phyloP scores from a whole-genome alignment of 2,329 filamentous ascomycete species.

The Pestalotiopsis sp. region DNA sequence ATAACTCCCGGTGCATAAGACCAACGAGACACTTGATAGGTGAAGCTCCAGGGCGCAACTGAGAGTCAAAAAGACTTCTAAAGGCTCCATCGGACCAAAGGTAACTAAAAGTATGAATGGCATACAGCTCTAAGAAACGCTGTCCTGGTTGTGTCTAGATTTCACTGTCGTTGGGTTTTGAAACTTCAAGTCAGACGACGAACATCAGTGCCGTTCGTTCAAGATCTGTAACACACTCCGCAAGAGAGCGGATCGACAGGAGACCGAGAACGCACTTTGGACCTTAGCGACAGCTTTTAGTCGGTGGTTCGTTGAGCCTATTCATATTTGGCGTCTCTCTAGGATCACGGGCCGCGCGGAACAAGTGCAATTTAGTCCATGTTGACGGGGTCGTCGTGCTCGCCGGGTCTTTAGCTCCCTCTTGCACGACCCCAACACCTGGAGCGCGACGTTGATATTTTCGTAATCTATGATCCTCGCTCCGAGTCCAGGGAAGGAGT shows the following conservation, averaged over 20 bases:
- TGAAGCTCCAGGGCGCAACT: background rate
- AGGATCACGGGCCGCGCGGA: constrained; percentile 1
- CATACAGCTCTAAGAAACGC: too few species aligned
- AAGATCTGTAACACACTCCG: background rate
- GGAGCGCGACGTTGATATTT: background rate
- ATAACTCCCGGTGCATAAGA: background rate
- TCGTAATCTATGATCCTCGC: background rate
- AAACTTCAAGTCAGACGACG: background rate
- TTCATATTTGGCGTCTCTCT: constrained; percentile 4
- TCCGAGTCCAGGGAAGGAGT: background rate
- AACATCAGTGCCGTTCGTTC: background rate
- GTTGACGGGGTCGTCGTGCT: background rate
- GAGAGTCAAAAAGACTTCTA: background rate
- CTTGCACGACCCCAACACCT: background rate
- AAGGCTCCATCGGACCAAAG: background rate
- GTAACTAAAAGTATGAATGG: too few species aligned
- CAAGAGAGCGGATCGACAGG: background rate
- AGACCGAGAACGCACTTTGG: background rate
- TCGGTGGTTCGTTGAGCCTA: background rate
- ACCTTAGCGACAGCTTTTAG: background rate
- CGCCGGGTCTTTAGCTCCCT: background rate
- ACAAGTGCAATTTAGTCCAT: background rate
- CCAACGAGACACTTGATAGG: background rate
- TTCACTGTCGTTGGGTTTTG: background rate
- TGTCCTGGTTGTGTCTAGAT: background rate